Conservation (phyloP, 805 yeast species). For the Debaryomyces tyrocola region DNA sequence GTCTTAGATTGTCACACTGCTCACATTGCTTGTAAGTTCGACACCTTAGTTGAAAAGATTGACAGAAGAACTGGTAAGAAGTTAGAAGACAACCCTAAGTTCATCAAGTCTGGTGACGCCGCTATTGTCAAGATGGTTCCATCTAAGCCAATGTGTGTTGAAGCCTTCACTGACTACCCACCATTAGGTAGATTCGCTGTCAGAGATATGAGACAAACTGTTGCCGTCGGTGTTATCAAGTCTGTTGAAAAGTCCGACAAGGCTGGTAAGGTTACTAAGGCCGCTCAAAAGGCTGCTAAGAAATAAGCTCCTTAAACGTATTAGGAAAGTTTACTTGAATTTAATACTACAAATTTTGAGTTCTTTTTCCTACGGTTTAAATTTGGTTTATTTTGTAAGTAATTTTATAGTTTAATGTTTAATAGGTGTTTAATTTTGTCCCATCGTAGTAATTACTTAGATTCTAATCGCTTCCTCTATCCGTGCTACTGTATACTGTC, state of each 20-base stretch:
- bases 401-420: not conserved
- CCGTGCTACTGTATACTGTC: too few relatives aligned
- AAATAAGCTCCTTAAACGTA: constrained; percentile 30
- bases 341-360: not conserved
- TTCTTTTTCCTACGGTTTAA: not conserved
- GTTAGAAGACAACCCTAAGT: constrained; percentile 33
- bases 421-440: not conserved
- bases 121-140: constrained; percentile 44
- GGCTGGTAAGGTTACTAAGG: constrained; percentile 51
- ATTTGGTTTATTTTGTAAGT: not conserved
- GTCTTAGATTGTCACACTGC: constrained; percentile 92
- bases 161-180: constrained; percentile 46
- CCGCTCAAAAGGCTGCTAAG: constrained; percentile 49
- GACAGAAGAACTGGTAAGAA: constrained; percentile 67
- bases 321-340: not conserved
- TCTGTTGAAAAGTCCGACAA: constrained; percentile 47
- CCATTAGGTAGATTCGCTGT: constrained; percentile 58
- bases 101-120: constrained; percentile 40
- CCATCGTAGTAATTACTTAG: too few relatives aligned
- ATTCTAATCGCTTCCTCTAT: too few relatives aligned
- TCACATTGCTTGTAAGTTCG: constrained; percentile 89
- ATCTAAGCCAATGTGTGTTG: constrained; percentile 46
- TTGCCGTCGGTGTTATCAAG: constrained; percentile 99
- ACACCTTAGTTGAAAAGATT: constrained; percentile 75
- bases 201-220: constrained; percentile 99